A percentile compares a stretch with the other conserved stretches of the same genome.
Evolutionary conservation across 176 grass and related monocot species (phyloP).

Genomic region (Poa annua): DNA sequence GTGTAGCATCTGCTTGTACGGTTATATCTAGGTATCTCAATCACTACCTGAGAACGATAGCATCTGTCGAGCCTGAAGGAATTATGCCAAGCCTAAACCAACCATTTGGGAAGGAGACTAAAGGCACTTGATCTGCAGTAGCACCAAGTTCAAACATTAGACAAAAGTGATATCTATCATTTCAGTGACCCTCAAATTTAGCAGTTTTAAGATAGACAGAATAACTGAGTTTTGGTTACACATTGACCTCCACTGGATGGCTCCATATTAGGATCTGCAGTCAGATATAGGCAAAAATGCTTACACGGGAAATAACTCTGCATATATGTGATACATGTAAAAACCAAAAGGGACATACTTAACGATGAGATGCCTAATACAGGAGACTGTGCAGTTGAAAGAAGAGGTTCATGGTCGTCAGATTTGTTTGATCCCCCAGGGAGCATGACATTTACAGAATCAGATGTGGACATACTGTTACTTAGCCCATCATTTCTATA

Average conservation of each 20-base stretch:
- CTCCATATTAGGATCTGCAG: constrained; percentile 36
- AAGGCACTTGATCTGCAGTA: constrained; percentile 59
- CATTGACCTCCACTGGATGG: constrained; percentile 45
- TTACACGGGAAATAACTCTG: constrained; percentile 29
- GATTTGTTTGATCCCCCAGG: constrained; percentile 54
- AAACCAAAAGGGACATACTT: constrained; percentile 56
- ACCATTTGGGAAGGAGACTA: constrained; percentile 80
- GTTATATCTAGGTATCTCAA: constrained; percentile 1
- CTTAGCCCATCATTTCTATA: constrained; percentile 40
- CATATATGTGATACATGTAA: constrained; percentile 38
- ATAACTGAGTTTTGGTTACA: constrained; percentile 29
- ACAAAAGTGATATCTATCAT: constrained; percentile 11
- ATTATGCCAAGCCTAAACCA: constrained; percentile 95
- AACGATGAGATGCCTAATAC: constrained; percentile 46
- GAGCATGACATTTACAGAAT: constrained; percentile 55
- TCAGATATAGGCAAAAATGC: constrained; percentile 20
- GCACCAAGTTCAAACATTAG: constrained; percentile 38
- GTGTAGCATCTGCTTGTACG: not conserved
- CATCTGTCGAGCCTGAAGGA: constrained; percentile 95
- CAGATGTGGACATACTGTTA: constrained; percentile 37
- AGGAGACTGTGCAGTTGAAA: constrained; percentile 45
- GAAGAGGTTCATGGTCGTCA: constrained; percentile 90
- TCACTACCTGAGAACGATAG: constrained; percentile 89
- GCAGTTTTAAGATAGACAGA: constrained; percentile 29
- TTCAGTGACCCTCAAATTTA: constrained; percentile 17